Conservation (phyloP, 1,284 basidiomycete genomes). For the Sanghuangporus baumii region DNA sequence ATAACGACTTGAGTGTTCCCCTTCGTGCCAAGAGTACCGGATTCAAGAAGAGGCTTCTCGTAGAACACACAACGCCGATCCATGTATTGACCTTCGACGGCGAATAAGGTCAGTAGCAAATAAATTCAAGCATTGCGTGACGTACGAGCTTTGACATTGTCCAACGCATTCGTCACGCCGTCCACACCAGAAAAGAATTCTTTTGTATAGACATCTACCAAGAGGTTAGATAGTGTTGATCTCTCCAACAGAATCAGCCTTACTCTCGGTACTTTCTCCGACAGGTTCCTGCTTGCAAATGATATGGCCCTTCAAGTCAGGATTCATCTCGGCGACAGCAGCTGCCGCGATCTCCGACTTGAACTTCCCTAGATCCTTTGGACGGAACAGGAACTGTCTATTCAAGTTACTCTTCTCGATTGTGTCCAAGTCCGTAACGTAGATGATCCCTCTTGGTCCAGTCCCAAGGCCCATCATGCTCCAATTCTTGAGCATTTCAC, state of each 20-base stretch:
- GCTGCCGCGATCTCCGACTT: slow-evolving; percentile 94
- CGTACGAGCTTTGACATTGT: slow-evolving; percentile 94
- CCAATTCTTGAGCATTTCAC: slow-evolving; percentile 99
- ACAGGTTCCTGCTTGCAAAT: slow-evolving; percentile 91
- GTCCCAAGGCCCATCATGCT: slow-evolving; percentile 96
- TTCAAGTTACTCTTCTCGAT: slow-evolving; percentile 99
- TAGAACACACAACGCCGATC: slow-evolving; percentile 98
- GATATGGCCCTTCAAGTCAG: slow-evolving; percentile 87
- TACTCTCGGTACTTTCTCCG: slow-evolving; percentile 85
- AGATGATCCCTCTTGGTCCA: slow-evolving; percentile 77
- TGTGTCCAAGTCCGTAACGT: slow-evolving; percentile 97
- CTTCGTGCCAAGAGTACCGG: slow-evolving; percentile 97
- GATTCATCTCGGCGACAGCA: slow-evolving; percentile 96
- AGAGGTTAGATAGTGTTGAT: slow-evolving; percentile 1
- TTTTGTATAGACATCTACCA: slow-evolving; percentile 81
- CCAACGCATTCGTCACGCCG: slow-evolving; percentile 99
- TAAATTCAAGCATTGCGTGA: slow-evolving; percentile 19
- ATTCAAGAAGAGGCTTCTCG: slow-evolving; percentile 94
- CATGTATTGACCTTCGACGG: slow-evolving; percentile 83
- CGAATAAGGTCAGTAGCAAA: background rate
- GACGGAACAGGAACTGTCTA: slow-evolving; percentile 95
- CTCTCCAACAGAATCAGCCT: background rate
- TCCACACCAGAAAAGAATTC: slow-evolving; percentile 87
- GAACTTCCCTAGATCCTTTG: slow-evolving; percentile 97
- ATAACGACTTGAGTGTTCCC: slow-evolving; percentile 97